Evolutionary conservation across 2,329 filamentous ascomycete genomes (phyloP).

Genomic region (Nemania abortiva): DNA sequence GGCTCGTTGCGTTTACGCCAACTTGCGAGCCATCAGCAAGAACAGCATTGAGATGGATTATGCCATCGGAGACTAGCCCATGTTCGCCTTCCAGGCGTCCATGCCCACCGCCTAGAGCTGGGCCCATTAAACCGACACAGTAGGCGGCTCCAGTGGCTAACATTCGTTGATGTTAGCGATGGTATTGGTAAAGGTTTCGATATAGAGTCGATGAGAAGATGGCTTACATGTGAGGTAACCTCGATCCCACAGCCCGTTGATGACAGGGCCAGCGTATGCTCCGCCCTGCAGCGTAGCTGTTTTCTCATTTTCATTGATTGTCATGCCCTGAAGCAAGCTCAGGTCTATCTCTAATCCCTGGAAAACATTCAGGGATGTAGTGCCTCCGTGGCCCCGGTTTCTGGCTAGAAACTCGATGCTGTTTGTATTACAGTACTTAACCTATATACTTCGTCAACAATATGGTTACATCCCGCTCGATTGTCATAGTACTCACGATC

Average conservation of each 20-base stretch:
- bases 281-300: background rate
- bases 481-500: conserved; percentile 18
- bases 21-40: conserved; percentile 38
- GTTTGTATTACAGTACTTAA: background rate
- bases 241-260: background rate
- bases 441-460: background rate
- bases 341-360: background rate
- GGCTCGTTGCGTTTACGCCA: conserved; percentile 17
- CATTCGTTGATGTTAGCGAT: too few species aligned
- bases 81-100: conserved; percentile 44
- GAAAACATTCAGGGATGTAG: background rate
- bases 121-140: conserved; percentile 35
- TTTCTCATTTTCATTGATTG: background rate
- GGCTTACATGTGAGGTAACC: background rate
- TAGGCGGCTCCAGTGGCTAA: too few species aligned
- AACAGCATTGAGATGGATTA: conserved; percentile 40
- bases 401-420: background rate
- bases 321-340: background rate
- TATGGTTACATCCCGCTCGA: background rate
- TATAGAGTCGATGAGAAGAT: too few species aligned
- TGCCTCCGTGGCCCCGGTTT: background rate
- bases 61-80: conserved; percentile 43
- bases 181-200: too few species aligned
- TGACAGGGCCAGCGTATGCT: background rate
- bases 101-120: conserved; percentile 46